Conservation (phyloP, 108 stramenopile species). For the Aurantiochytrium sp. region DNA sequence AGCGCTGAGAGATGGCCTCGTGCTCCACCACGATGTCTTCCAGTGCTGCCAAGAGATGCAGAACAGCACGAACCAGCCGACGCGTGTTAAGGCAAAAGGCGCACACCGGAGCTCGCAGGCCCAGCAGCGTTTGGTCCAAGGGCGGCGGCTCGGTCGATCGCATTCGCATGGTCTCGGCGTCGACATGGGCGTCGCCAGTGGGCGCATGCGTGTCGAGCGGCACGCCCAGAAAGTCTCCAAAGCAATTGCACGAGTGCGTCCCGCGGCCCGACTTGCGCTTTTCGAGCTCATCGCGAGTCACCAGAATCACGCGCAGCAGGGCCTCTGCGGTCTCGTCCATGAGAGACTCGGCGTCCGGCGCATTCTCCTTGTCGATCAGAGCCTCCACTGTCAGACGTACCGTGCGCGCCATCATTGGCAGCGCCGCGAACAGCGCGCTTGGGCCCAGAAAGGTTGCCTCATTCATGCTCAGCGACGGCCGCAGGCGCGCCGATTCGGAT, state of each 20-base stretch:
- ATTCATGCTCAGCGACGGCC: too few relatives aligned
- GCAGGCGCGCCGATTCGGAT: too few relatives aligned
- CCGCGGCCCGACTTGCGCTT: neutral
- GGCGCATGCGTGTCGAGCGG: neutral
- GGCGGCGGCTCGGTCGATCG: neutral
- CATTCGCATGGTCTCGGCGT: neutral
- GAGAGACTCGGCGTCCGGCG: neutral
- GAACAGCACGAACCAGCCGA: neutral
- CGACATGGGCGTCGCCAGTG: neutral
- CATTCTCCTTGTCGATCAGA: neutral
- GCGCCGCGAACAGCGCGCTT: neutral
- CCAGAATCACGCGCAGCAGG: neutral
- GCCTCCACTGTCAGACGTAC: neutral
- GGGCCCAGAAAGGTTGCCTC: neutral
- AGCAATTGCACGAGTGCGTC: neutral
- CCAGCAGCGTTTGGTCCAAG: neutral
- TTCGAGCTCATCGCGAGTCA: neutral
- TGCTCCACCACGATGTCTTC: neutral
- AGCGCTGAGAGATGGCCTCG: neutral
- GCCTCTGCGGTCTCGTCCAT: neutral
- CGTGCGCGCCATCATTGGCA: neutral
- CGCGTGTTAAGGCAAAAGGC: neutral
- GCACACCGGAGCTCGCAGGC: neutral
- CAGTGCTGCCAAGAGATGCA: neutral
- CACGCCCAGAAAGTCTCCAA: slow-evolving; percentile 1